These are phyloP conservation scores for Marasmius fiardii DNA, from an alignment of 1,284 basidiomycete species.

Conservation along the genomic window DNA sequence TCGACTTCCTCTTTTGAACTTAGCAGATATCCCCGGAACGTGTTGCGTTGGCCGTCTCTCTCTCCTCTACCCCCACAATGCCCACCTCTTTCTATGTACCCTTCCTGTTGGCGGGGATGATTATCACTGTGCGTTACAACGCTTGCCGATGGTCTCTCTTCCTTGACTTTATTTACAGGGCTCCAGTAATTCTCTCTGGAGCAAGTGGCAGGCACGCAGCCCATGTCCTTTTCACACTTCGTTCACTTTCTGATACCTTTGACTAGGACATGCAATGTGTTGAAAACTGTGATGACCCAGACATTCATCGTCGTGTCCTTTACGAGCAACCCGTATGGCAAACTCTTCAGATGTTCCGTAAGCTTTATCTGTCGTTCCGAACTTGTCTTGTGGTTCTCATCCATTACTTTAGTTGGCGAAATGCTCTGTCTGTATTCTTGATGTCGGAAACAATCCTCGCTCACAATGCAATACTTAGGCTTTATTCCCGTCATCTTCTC, in stretches of 20 bases:
- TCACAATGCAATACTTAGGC: constrained; percentile 42
- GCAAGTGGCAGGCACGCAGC: constrained; percentile 69
- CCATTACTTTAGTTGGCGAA: constrained; percentile 66
- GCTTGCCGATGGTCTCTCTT: background rate
- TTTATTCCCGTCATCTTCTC: constrained; percentile 81
- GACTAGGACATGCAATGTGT: constrained; percentile 91
- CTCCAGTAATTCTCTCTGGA: constrained; percentile 77
- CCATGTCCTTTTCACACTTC: constrained; percentile 1
- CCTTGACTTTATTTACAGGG: constrained; percentile 41
- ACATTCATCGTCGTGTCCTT: constrained; percentile 56
- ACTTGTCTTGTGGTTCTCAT: constrained; percentile 14
- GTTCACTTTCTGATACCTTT: constrained; percentile 14
- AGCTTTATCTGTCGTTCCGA: constrained; percentile 31
- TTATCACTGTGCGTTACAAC: constrained; percentile 56
- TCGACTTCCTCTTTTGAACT: constrained; percentile 1
- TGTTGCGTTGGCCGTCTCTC: no score
- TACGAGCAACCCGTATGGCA: constrained; percentile 95
- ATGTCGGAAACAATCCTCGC: constrained; percentile 24
- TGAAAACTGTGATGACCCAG: constrained; percentile 74
- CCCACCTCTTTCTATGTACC: constrained; percentile 45
- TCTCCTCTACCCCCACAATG: constrained; percentile 32
- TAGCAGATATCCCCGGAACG: background rate
- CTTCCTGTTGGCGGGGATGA: constrained; percentile 69
- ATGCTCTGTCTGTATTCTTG: constrained; percentile 74
- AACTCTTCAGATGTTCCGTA: constrained; percentile 90